phyloP scores from a whole-genome alignment of 805 yeast genomes.

The Torulaspora indica region DNA sequence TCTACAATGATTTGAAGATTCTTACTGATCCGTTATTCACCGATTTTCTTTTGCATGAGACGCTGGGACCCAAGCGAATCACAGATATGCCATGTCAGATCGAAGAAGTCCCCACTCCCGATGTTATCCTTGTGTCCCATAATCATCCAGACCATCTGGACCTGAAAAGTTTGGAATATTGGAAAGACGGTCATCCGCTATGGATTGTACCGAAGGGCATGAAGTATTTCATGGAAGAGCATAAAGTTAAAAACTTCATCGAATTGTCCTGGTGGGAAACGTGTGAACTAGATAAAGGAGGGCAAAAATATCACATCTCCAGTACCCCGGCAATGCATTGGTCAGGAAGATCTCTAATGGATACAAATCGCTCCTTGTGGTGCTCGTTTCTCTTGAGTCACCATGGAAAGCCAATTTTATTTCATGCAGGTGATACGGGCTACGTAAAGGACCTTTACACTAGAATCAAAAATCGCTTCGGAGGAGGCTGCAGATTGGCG shows the following conservation, averaged over 20 bases:
- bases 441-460: constrained; percentile 69
- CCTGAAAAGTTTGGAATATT: constrained; percentile 45
- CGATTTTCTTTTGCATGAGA: constrained; percentile 55
- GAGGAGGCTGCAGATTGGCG: constrained; percentile 55
- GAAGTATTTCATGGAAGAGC: constrained; percentile 49
- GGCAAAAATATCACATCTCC: constrained; percentile 65
- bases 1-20: constrained; percentile 65
- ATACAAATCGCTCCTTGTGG: constrained; percentile 81
- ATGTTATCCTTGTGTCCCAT: constrained; percentile 78
- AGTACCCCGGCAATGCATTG: constrained; percentile 96
- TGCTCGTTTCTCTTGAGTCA: constrained; percentile 73
- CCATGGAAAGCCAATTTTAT: constrained; percentile 65
- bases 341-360: constrained; percentile 83
- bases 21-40: constrained; percentile 82
- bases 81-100: constrained; percentile 67
- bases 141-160: constrained; percentile 96
- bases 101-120: constrained; percentile 60
- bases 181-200: constrained; percentile 36
- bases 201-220: constrained; percentile 92
- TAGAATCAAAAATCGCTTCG: constrained; percentile 59
- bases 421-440: constrained; percentile 95
- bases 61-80: constrained; percentile 81
- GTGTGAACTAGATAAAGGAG: constrained; percentile 39
- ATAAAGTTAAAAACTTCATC: constrained; percentile 56
- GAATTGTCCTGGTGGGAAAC: constrained; percentile 95